Evolutionary conservation across 257 asterid genomes (phyloP), one percentile per base, ranked within the genome.

Genomic region (Plantago major): DNA sequence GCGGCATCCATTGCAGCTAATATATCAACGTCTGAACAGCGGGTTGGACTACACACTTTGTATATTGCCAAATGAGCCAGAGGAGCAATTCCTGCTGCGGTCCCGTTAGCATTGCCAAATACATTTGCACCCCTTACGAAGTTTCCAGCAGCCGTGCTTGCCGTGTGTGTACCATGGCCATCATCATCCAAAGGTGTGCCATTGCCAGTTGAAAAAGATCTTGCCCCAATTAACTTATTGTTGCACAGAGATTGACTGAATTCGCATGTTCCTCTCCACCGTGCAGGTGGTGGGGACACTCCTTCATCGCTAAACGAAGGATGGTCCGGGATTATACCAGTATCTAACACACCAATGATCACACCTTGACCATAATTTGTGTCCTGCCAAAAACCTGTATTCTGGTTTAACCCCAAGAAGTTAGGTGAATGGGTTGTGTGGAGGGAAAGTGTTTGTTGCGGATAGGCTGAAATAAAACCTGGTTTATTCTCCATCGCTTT

Each of bases 181-280:
- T 6, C 15, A 13, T 18, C 47, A 10, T 64, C 69, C 6, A 19
- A 64, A 7, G 69, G 62, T 28, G 69, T 64, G 11, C 62, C 54
- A 9, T 53, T n/a, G 11, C 62, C 54, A 1, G 5, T 53, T 3
- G 64, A 13, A 18, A 61, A 61, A 28, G 44, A 47, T 38, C 55
- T 61, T 13, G 71, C 76, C 0, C 80, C 76, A 42, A 75, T 83
- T 42, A 80, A 59, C 66, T 75, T 85, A 45, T 83, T 81, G 64
- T 83, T 80, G 30, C 95, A 83, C 5, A 59, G 62, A 17, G 73
- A 17, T 33, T 64, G 44, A 11, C 60, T 70, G 64, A 80, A 76
- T 40, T 83, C 73, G 6, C 94, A 85, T 42, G 6, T 17, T 11
- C 94, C 94, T 60, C 67, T 79, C 94, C 90, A 85, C 65, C 59